Conservation (phyloP, 805 yeast genomes). For the Metschnikowia sp. region DNA sequence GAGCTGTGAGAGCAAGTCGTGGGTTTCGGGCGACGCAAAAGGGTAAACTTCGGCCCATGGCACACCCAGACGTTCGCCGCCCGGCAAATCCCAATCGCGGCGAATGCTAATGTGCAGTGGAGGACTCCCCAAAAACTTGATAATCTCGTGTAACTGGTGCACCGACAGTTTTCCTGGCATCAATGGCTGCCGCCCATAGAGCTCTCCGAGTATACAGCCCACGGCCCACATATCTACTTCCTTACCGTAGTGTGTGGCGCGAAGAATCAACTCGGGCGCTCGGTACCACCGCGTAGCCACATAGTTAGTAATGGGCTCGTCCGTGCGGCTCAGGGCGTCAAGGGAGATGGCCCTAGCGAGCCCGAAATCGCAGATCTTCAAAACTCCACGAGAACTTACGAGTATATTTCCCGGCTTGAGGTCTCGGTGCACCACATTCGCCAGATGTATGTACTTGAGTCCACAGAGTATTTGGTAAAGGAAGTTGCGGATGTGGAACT, state of each 20-base stretch:
- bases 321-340: conserved; percentile 28
- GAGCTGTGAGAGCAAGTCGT: conserved; percentile 50
- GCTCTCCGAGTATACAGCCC: conserved; percentile 86
- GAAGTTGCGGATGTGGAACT: conserved; percentile 74
- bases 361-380: conserved; percentile 93
- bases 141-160: conserved; percentile 68
- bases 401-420: conserved; percentile 88
- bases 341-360: conserved; percentile 71
- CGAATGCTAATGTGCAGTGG: conserved; percentile 38
- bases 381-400: conserved; percentile 65
- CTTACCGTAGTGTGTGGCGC: conserved; percentile 57
- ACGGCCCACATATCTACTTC: conserved; percentile 89
- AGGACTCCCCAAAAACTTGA: conserved; percentile 72
- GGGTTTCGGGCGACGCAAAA: conserved; percentile 51
- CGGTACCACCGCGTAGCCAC: conserved; percentile 96
- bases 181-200: conserved; percentile 75
- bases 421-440: conserved; percentile 89
- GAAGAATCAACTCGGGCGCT: conserved; percentile 83
- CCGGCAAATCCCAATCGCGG: conserved; percentile 29
- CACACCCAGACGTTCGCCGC: conserved; percentile 37
- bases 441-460: conserved; percentile 83
- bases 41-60: conserved; percentile 60
- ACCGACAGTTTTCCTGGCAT: conserved; percentile 72
- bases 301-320: conserved; percentile 62
- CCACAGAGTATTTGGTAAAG: conserved; percentile 84